Percentiles rank a stretch among this genome's conserved stretches.
These are phyloP conservation scores for Chalaropsis ovoidea DNA, from an alignment of 2,329 filamentous ascomycete species.

Conservation along the genomic window DNA sequence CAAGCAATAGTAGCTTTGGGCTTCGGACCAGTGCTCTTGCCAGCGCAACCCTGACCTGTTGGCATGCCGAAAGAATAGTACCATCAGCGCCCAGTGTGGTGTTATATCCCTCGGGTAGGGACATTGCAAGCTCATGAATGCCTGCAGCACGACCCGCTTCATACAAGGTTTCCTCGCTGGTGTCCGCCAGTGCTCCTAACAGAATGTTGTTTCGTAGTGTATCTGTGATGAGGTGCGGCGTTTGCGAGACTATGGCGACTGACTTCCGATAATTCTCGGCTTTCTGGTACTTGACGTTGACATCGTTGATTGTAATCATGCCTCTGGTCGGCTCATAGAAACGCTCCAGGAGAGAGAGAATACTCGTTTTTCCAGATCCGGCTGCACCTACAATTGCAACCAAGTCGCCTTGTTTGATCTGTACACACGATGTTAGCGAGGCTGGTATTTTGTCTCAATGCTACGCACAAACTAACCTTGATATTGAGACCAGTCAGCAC, in stretches of 20 bases:
- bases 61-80: constrained; percentile 54
- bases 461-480: constrained; percentile 17
- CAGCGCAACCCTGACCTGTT: constrained; percentile 55
- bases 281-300: constrained; percentile 39
- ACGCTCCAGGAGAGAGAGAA: constrained; percentile 30
- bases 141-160: constrained; percentile 43
- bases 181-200: constrained; percentile 31
- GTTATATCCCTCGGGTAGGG: constrained; percentile 48
- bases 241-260: constrained; percentile 49
- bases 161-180: constrained; percentile 13
- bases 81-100: constrained; percentile 54
- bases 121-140: constrained; percentile 66
- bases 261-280: constrained; percentile 39
- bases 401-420: constrained; percentile 25
- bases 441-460: not conserved
- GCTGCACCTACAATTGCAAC: constrained; percentile 25
- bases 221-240: constrained; percentile 36
- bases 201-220: constrained; percentile 60
- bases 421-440: not conserved
- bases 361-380: constrained; percentile 30
- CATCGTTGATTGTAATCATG: constrained; percentile 38
- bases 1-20: constrained; percentile 54
- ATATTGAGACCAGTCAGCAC: constrained; percentile 26
- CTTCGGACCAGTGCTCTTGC: constrained; percentile 52
- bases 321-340: constrained; percentile 32